A percentile compares a stretch with the other conserved stretches of the same genome.
These are phyloP conservation scores for Cylindrodendrum hubeiense DNA, from an alignment of 2,329 filamentous ascomycete species.

Conservation along the genomic window DNA sequence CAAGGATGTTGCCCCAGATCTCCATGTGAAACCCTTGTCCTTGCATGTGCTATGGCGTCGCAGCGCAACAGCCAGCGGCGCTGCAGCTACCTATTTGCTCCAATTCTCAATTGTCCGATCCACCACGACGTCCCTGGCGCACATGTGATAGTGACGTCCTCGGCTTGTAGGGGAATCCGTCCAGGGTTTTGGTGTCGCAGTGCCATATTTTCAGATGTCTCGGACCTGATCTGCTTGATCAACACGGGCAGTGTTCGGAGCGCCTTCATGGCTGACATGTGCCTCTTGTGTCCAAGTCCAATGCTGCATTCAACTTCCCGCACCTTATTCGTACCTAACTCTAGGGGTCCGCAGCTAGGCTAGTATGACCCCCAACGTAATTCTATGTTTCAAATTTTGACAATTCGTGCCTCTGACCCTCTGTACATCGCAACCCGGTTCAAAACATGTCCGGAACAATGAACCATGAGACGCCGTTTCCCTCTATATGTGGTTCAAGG, in stretches of 20 bases:
- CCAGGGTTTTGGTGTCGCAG: background rate
- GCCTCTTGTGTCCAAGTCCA: background rate
- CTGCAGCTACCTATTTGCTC: background rate
- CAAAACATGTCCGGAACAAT: background rate
- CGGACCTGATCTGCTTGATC: conserved; percentile 1
- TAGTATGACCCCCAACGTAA: background rate
- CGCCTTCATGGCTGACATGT: background rate
- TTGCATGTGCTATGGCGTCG: conserved; percentile 33
- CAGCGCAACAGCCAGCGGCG: conserved; percentile 7
- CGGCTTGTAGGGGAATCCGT: background rate
- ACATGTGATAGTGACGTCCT: conserved; percentile 29
- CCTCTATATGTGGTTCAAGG: conserved; percentile 1
- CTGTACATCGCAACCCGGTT: background rate
- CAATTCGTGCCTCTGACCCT: background rate
- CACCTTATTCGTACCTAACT: background rate
- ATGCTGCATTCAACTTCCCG: background rate
- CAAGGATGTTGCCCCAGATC: conserved; percentile 51
- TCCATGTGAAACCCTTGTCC: conserved; percentile 45
- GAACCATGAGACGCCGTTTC: background rate
- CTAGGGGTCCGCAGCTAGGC: background rate
- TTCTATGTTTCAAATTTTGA: background rate
- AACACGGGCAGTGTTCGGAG: background rate
- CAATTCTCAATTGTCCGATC: conserved; percentile 2
- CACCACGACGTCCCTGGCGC: background rate
- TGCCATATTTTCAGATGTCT: background rate